Base-by-base conservation (phyloP, 257 asterid genomes). In the Solanum clarkiae region DNA sequence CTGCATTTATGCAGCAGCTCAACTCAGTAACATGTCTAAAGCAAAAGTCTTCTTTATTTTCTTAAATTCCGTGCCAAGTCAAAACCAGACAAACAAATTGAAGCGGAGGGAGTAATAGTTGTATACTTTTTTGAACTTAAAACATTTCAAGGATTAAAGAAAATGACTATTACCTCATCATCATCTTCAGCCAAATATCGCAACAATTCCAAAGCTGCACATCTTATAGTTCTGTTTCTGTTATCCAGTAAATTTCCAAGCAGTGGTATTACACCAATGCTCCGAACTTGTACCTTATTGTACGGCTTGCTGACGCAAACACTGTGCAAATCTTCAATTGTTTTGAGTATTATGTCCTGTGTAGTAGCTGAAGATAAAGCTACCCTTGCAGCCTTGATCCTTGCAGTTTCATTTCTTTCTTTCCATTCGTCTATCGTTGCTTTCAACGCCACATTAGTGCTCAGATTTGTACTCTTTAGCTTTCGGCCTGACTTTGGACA, bases 381-480 rank as follows among this genome's bases (percentile, higher is more conserved):
- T 83, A 97, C 93, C 7, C 95, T 89, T 0, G 97, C 97, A 57
- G 90, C 94, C 87, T 91, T 95, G 45, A 93, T 92, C 72, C 94
- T 83, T 51, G 95, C 94, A n/a, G 92, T 88, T 85, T 93, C 94
- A 63, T 95, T 93, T 87, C 97, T 90, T 71, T 93, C 95, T 88
- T 89, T 93, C 97, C 97, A 93, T 87, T 95, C 97, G 16, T 87
- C 89, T 44, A 92, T 93, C 4, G 94, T 93, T 26, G 93, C 91
- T 87, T 90, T 92, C 54, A 94, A 79, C 65, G 98, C 98, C 42
- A 88, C 88, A 84, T 93, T 93, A 29, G 93, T 83, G 80, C 89
- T 93, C 86, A 90, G 49, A 68, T 3, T 89, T 86, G 88, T 85
- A 87, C 87, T 91, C 87, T 80, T 87, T 54, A 94, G 84, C 88